These are phyloP conservation scores for Xylariaceae sp. DNA, from an alignment of 2,329 filamentous ascomycete genomes.

Conservation along the genomic window DNA sequence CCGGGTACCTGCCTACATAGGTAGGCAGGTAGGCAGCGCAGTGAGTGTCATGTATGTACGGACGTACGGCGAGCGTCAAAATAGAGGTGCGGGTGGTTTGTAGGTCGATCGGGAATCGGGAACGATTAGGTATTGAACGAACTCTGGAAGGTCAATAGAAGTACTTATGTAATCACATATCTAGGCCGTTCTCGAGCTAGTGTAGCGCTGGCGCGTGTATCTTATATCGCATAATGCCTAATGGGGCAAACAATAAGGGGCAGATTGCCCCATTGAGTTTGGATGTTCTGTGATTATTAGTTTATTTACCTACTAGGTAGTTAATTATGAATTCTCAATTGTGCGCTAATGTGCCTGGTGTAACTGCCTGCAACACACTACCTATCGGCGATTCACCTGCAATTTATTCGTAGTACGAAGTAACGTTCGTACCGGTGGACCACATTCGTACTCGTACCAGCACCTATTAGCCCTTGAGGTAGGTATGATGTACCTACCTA, in stretches of 20 bases:
- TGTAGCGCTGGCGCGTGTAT: too few species aligned
- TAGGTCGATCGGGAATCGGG: constrained; percentile 10
- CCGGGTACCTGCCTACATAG: not conserved
- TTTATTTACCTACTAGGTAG: not conserved
- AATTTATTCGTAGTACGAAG: constrained; percentile 9
- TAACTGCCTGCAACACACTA: too few species aligned
- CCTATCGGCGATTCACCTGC: constrained; percentile 5
- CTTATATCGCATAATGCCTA: not conserved
- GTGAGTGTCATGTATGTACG: not conserved
- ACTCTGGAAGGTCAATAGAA: not conserved
- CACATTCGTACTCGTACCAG: too few species aligned
- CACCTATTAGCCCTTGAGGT: too few species aligned
- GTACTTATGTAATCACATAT: not conserved
- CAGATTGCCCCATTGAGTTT: constrained; percentile 17
- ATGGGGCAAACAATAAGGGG: constrained; percentile 15
- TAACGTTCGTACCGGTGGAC: too few species aligned
- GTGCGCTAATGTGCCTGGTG: too few species aligned
- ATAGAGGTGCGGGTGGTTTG: not conserved
- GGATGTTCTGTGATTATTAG: not conserved
- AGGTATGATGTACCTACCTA: too few species aligned
- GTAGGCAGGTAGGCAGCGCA: not conserved
- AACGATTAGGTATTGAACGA: constrained; percentile 6
- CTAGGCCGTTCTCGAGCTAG: not conserved
- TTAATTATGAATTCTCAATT: not conserved
- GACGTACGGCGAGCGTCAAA: constrained; percentile 1